phyloP scores from a whole-genome alignment of 2,329 filamentous ascomycete species.

The Pyricularia pennisetigena region DNA sequence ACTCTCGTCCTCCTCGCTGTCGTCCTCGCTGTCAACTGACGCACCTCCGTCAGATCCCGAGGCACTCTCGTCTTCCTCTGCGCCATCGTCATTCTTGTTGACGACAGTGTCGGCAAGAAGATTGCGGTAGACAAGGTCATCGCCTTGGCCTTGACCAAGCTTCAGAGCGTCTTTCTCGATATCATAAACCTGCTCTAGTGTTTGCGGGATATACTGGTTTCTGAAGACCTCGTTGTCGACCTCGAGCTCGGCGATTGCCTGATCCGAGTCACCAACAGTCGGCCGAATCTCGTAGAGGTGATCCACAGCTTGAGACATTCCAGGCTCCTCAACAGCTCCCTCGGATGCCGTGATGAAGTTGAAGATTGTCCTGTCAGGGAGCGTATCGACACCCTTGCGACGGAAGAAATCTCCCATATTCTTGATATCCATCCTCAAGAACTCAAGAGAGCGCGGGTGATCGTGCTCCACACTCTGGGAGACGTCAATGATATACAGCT shows the following conservation, averaged over 20 bases:
- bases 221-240: slow-evolving; percentile 89
- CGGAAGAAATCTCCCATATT: slow-evolving; percentile 92
- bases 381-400: slow-evolving; percentile 69
- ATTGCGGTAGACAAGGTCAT: slow-evolving; percentile 75
- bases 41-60: slow-evolving; percentile 23
- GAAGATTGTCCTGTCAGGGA: slow-evolving; percentile 74
- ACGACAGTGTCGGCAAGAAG: slow-evolving; percentile 64
- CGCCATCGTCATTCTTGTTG: slow-evolving; percentile 19
- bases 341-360: slow-evolving; percentile 64
- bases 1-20: slow-evolving; percentile 36
- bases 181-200: slow-evolving; percentile 91
- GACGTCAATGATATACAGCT: slow-evolving; percentile 91
- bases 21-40: slow-evolving; percentile 30
- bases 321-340: slow-evolving; percentile 50
- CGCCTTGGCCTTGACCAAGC: slow-evolving; percentile 62
- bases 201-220: slow-evolving; percentile 94
- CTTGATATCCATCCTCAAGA: slow-evolving; percentile 96
- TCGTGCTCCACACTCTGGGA: slow-evolving; percentile 96
- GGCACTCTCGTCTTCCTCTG: slow-evolving; percentile 26
- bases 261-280: slow-evolving; percentile 23
- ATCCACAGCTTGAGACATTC: slow-evolving; percentile 44
- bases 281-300: slow-evolving; percentile 52
- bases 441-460: slow-evolving; percentile 85
- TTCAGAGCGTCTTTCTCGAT: slow-evolving; percentile 82
- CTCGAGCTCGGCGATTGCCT: slow-evolving; percentile 46